Evolutionary conservation across 2,329 filamentous ascomycete genomes (phyloP), one percentile per base, ranked within the genome.

Genomic region (Akanthomyces uredinophilus): DNA sequence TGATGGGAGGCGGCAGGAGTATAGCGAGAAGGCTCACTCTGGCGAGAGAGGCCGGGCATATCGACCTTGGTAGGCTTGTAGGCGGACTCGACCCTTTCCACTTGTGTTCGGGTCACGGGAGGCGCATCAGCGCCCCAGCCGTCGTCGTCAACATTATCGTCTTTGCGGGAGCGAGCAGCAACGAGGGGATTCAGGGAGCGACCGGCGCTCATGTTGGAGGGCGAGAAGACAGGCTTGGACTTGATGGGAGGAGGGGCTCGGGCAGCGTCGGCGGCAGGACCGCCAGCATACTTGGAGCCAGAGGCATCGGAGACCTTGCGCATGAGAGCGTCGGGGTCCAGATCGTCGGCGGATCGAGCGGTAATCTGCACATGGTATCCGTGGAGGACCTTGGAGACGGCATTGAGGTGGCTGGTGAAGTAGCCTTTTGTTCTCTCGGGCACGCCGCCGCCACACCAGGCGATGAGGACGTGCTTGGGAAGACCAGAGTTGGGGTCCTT

Each of bases 371-470:
- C 92, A 74, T 99, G 95, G 75, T 98, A 99, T 67, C 95, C 92
- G 78, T 97, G 93, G 47, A 99, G 85, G 68, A 97, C 83, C 77
- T 96, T 97, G 65, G 92, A 88, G 43, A 98, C 92, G 53, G 92
- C 89, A 64, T 90, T 88, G 53, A 95, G 81, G 77, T 99, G 94
- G 78, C 92, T 97, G 67, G 92, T 96, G 74, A 99, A 99, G 78
- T 98, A 98, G 67, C 95, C 95, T 78, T 98, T 99, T 65, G 94
- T 98, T 70, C 94, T 84, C 78, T 99, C 95, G n/a, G 95, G 95
- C 18, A 99, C 95, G 69, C 95, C 95, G 72, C 96, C 94, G 67
- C 95, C 95, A 75, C 95, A 99, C 90, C 95, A 99, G 67, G 90
- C 93, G 73, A 99, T 92, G 67, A 99, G 83, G 64, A 96, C 91